Conservation (phyloP, 208 protist species). For the Acanthamoeba sp. region DNA sequence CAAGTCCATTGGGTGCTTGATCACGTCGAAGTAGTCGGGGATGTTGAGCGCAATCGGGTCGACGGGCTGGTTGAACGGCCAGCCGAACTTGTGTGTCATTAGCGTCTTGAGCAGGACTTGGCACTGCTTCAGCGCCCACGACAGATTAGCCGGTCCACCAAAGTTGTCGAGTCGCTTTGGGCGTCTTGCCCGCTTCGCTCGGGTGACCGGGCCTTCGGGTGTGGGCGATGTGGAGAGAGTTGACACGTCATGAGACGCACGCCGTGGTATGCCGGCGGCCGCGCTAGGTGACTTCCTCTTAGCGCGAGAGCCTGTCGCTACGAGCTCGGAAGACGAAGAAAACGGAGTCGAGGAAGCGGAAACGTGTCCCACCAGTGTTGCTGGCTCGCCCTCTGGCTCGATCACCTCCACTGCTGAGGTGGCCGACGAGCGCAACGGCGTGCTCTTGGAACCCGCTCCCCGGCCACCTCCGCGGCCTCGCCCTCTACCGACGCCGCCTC, state of each 20-base stretch:
- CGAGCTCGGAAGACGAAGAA: not conserved
- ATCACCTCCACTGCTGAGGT: not conserved
- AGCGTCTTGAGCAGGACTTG: not conserved
- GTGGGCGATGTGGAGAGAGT: not conserved
- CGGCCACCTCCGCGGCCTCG: not conserved
- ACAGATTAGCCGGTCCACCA: not conserved
- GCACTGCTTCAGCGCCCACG: constrained; percentile 16
- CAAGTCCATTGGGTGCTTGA: constrained; percentile 91
- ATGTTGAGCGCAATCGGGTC: constrained; percentile 86
- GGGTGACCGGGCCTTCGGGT: not conserved
- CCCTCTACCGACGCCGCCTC: not conserved
- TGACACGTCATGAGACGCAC: not conserved
- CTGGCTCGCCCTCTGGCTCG: not conserved
- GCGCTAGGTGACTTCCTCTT: not conserved
- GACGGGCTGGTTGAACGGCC: constrained; percentile 87
- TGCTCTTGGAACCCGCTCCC: not conserved
- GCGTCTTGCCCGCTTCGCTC: not conserved
- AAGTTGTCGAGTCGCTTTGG: not conserved
- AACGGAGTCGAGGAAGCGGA: not conserved
- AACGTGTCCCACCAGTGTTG: not conserved
- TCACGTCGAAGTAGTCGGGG: constrained; percentile 88
- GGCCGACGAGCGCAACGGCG: not conserved
- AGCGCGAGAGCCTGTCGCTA: not conserved
- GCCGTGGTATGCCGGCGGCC: not conserved
- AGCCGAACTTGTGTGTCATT: constrained; percentile 70